Evolutionary conservation across 305 asterid genomes (phyloP).

Genomic region (Withania somnifera): DNA sequence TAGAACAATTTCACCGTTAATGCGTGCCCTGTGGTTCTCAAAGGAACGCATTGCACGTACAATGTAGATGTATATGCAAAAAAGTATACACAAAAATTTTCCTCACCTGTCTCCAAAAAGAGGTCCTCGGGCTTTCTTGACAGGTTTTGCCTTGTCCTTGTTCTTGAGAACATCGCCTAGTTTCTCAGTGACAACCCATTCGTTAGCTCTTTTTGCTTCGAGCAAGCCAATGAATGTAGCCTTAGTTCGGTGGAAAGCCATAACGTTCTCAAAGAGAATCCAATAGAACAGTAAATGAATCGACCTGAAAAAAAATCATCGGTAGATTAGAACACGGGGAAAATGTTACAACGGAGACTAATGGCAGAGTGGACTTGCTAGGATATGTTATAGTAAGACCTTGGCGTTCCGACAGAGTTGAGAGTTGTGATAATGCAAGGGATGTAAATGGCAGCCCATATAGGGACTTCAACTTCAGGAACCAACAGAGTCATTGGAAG

Average conservation of each 20-base stretch:
- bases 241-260: slow-evolving; percentile 93
- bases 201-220: slow-evolving; percentile 85
- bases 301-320: slow-evolving; percentile 37
- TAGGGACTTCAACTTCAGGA: slow-evolving; percentile 81
- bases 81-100: background rate
- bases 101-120: slow-evolving; percentile 65
- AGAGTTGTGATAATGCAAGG: slow-evolving; percentile 84
- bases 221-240: slow-evolving; percentile 79
- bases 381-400: slow-evolving; percentile 20
- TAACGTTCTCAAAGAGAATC: slow-evolving; percentile 92
- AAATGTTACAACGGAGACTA: background rate
- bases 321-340: background rate
- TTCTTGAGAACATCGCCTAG: slow-evolving; percentile 70
- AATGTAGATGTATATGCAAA: background rate
- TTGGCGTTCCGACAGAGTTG: slow-evolving; percentile 84
- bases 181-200: slow-evolving; percentile 96
- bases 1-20: background rate
- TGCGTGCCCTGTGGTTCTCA: too few species aligned
- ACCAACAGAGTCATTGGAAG: slow-evolving; percentile 64
- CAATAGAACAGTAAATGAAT: slow-evolving; percentile 76
- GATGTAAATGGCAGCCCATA: slow-evolving; percentile 90
- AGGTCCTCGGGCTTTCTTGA: slow-evolving; percentile 28
- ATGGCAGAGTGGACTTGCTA: background rate
- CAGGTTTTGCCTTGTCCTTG: slow-evolving; percentile 35
- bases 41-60: too few species aligned